A percentile compares a stretch with the other conserved stretches of the same genome.
These are phyloP conservation scores for Davidsoniella australis DNA, from an alignment of 2,329 filamentous ascomycete genomes.

Conservation along the genomic window DNA sequence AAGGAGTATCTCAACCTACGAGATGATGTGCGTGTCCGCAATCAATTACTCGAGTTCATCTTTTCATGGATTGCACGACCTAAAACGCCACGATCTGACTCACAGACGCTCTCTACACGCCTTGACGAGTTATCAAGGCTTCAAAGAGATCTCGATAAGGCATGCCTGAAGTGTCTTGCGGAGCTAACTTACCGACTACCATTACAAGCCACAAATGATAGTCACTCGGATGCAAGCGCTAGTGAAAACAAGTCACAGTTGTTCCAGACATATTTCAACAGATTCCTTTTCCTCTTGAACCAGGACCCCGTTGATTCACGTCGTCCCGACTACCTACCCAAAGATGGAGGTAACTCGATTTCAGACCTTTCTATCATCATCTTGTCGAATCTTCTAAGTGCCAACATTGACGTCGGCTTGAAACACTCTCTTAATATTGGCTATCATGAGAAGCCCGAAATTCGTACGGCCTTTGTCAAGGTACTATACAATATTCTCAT, in stretches of 20 bases:
- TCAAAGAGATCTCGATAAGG: slow-evolving; percentile 48
- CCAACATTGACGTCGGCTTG: slow-evolving; percentile 54
- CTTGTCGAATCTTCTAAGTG: slow-evolving; percentile 50
- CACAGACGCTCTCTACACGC: slow-evolving; percentile 24
- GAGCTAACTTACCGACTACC: slow-evolving; percentile 50
- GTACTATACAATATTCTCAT: slow-evolving; percentile 54
- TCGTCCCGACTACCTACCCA: slow-evolving; percentile 16
- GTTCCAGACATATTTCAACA: slow-evolving; percentile 56
- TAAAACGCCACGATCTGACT: slow-evolving; percentile 31
- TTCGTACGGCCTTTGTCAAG: slow-evolving; percentile 52
- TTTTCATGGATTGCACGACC: slow-evolving; percentile 52
- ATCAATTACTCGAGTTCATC: slow-evolving; percentile 50
- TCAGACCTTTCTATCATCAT: slow-evolving; percentile 50
- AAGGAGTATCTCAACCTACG: slow-evolving; percentile 52
- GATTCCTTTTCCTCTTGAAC: slow-evolving; percentile 49
- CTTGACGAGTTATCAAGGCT: slow-evolving; percentile 40
- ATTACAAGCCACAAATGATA: slow-evolving; percentile 44
- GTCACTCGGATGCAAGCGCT: slow-evolving; percentile 45
- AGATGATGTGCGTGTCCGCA: slow-evolving; percentile 51
- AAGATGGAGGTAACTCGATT: slow-evolving; percentile 37
- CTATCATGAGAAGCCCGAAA: slow-evolving; percentile 53
- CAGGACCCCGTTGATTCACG: slow-evolving; percentile 25
- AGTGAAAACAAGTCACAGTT: slow-evolving; percentile 54
- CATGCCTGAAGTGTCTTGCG: slow-evolving; percentile 47
- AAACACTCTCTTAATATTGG: slow-evolving; percentile 55